A percentile compares a stretch with the other conserved stretches of the same genome.
Evolutionary conservation across 257 asterid species (phyloP).

Genomic region (Petunia secreta): DNA sequence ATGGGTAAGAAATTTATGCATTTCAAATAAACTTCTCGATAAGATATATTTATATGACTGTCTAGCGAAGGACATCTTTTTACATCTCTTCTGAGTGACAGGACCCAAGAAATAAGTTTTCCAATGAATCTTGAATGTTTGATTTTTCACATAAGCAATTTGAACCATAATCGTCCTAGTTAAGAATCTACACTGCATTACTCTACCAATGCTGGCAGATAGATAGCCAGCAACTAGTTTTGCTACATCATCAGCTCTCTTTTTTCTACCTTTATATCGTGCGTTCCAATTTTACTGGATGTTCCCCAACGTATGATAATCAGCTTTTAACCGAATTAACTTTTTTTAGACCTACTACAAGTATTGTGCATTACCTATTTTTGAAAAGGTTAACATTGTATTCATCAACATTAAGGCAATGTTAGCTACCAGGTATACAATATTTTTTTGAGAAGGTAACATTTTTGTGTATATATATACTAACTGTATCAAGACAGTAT

Average conservation of each 20-base stretch:
- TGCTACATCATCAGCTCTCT: conserved; percentile 23
- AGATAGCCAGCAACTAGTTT: conserved; percentile 4
- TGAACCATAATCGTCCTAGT: not conserved
- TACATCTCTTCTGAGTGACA: not conserved
- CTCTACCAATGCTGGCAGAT: not conserved
- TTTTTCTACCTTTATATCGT: not conserved
- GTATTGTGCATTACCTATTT: conserved; percentile 6
- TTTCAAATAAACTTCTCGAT: not conserved
- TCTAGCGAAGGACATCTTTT: not conserved
- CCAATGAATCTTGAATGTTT: not conserved
- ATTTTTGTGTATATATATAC: too few relatives aligned
- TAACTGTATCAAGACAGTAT: too few relatives aligned
- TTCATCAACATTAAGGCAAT: too few relatives aligned
- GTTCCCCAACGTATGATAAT: not conserved
- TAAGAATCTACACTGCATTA: not conserved
- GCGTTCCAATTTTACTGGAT: not conserved
- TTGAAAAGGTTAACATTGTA: too few relatives aligned
- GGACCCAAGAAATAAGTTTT: not conserved
- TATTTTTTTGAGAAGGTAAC: too few relatives aligned
- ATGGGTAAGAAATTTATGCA: conserved; percentile 8
- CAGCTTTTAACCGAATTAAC: not conserved
- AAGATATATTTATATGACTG: not conserved
- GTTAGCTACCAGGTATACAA: too few relatives aligned
- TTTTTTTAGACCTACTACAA: not conserved
- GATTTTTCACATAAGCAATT: conserved; percentile 6